Evolutionary conservation across 2,329 filamentous ascomycete species (phyloP), one percentile per base, ranked within the genome.

Genomic region (Lojkania enalia): DNA sequence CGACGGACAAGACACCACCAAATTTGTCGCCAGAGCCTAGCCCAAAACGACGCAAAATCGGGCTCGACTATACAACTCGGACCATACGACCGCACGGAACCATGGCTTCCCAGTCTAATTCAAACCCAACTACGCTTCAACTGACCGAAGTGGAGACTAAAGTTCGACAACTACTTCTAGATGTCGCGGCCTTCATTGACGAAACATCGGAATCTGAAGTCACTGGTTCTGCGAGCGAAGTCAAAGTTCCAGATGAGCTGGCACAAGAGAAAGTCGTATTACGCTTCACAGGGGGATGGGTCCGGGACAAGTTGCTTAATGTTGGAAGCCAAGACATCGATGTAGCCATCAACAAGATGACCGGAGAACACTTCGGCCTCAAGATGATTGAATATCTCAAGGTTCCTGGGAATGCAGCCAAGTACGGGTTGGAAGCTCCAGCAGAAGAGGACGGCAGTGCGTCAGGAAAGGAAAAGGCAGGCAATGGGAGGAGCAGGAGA

Each of bases 251-350:
- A 48, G 57, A 70, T 35, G 61, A 76, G 39, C 62, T 81, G 57
- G 60, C 67, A 44, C 68, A 72, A 20, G 66, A 77, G 48, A 74
- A 74, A 29, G 61, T 74, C 12, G 75, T 85, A 14, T 75, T 94
- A 35, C 84, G 88, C 38, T 92, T 87, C 80, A 89, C 89, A 0
- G 89, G 89, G 46, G 89, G 89, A 19, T 95, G 89, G 89, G 88
- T 94, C 9, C 85, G 89, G 30, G 89, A 95, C 74, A 91, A 89
- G 71, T 78, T 94, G 2, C 79, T 94, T 3, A 82, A 83, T 15
- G 77, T 84, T 11, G 77, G 77, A 47, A 90, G 86, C 61, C 79
- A 91, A 63, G 89, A 95, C 64, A 91, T 95, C 52, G 89, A 95
- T 66, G 85, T 89, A 5, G 88, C 87, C 41, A 89, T 95, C 74